Percentiles rank a stretch among this genome's conserved stretches.
Conservation (phyloP, 495 filamentous ascomycete genomes). For the Ascobolus immersus region DNA sequence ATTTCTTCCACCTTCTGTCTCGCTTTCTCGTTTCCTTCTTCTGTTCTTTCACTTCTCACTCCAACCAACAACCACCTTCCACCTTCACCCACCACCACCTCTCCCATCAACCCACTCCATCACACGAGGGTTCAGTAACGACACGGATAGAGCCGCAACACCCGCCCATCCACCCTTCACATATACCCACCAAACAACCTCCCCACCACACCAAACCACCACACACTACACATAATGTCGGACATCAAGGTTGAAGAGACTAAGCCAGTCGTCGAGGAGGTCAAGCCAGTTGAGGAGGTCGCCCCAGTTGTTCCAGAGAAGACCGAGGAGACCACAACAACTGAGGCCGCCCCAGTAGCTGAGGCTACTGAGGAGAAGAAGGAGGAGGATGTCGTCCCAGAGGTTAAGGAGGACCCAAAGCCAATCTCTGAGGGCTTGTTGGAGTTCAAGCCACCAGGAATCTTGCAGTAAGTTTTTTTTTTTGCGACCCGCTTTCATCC, state of each 20-base stretch:
- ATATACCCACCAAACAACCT: neutral
- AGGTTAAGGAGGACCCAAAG: constrained; percentile 30
- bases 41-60: constrained; percentile 8
- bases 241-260: constrained; percentile 22
- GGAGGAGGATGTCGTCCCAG: constrained; percentile 20
- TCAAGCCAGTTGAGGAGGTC: constrained; percentile 21
- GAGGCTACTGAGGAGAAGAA: constrained; percentile 22
- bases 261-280: constrained; percentile 20
- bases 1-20: constrained; percentile 17
- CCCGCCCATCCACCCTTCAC: no score
- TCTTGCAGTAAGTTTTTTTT: constrained; percentile 54
- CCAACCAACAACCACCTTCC: neutral
- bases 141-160: no score
- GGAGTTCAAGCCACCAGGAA: constrained; percentile 67
- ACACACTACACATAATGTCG: constrained; percentile 8
- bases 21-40: constrained; percentile 10
- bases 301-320: constrained; percentile 18
- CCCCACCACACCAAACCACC: no score
- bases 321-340: constrained; percentile 23
- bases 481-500: neutral
- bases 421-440: constrained; percentile 50
- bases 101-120: neutral
- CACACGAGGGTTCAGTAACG: no score
- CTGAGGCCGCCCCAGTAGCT: constrained; percentile 20
- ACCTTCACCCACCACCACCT: neutral